Evolutionary conservation across 108 stramenopile species (phyloP).

Genomic region (Poteriospumella lacustris): DNA sequence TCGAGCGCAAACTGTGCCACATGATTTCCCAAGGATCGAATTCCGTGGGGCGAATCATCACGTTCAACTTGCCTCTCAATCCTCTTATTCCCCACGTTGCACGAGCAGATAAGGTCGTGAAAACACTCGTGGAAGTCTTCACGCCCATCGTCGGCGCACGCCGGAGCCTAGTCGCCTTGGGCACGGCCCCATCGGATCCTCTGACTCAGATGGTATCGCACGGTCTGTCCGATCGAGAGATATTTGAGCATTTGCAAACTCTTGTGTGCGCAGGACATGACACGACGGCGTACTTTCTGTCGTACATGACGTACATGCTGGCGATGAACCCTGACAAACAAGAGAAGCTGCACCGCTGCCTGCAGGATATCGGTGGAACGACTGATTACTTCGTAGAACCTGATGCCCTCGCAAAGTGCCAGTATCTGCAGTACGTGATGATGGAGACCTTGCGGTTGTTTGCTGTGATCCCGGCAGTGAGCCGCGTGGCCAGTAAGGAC

Average conservation of each 20-base stretch:
- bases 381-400: background rate
- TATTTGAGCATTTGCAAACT: background rate
- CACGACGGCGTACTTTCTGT: slow-evolving; percentile 20
- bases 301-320: slow-evolving; percentile 10
- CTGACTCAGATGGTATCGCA: background rate
- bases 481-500: background rate
- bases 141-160: background rate
- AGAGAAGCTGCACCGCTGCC: slow-evolving; percentile 8
- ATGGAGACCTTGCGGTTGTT: slow-evolving; percentile 8
- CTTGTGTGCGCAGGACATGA: slow-evolving; percentile 17
- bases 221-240: background rate
- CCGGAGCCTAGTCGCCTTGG: background rate
- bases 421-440: slow-evolving; percentile 16
- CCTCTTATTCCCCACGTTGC: background rate
- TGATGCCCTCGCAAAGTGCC: background rate
- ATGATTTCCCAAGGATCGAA: background rate
- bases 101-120: too few species aligned
- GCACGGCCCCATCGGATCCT: background rate
- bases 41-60: background rate
- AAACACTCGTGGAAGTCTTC: background rate
- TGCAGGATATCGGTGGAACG: background rate
- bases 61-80: background rate
- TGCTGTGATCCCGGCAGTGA: slow-evolving; percentile 6
- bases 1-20: slow-evolving; percentile 15
- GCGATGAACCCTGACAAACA: background rate